Percentiles rank a stretch among this genome's conserved stretches.
Conservation (phyloP, 148 eudicot genomes). For the Simmondsia chinensis region DNA sequence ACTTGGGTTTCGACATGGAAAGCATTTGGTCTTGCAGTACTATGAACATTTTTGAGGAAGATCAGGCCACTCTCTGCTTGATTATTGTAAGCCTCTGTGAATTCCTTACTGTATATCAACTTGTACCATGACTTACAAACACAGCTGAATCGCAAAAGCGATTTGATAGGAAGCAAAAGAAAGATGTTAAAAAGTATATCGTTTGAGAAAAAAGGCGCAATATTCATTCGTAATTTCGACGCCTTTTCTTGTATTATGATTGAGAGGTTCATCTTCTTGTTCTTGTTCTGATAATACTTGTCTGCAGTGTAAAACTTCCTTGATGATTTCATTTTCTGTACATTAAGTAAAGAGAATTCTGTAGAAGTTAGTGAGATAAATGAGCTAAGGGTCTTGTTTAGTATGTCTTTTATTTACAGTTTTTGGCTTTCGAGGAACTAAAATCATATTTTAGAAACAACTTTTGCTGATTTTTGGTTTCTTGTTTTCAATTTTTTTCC, state of each 20-base stretch:
- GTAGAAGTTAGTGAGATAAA: no score
- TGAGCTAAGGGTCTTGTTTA: no score
- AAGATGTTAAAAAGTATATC: conserved; percentile 29
- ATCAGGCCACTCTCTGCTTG: conserved; percentile 15
- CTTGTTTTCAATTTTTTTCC: no score
- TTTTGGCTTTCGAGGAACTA: no score
- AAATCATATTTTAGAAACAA: no score
- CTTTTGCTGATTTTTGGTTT: no score
- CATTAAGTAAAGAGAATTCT: not conserved
- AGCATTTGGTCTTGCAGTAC: conserved; percentile 1
- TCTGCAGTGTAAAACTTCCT: conserved; percentile 14
- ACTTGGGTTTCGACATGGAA: conserved; percentile 24
- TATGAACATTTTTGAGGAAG: not conserved
- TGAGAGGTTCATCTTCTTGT: conserved; percentile 9
- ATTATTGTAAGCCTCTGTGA: conserved; percentile 25
- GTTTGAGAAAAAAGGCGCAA: conserved; percentile 15
- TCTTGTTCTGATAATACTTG: conserved; percentile 15
- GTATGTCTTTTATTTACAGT: no score
- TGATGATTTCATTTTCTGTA: conserved; percentile 5
- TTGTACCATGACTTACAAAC: conserved; percentile 36
- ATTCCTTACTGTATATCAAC: conserved; percentile 23
- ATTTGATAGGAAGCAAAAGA: conserved; percentile 21
- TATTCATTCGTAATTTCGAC: conserved; percentile 6
- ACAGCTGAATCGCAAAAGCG: conserved; percentile 21
- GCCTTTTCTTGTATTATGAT: conserved; percentile 13